phyloP scores from a whole-genome alignment of 345 rosid species.

The Firmiana major region DNA sequence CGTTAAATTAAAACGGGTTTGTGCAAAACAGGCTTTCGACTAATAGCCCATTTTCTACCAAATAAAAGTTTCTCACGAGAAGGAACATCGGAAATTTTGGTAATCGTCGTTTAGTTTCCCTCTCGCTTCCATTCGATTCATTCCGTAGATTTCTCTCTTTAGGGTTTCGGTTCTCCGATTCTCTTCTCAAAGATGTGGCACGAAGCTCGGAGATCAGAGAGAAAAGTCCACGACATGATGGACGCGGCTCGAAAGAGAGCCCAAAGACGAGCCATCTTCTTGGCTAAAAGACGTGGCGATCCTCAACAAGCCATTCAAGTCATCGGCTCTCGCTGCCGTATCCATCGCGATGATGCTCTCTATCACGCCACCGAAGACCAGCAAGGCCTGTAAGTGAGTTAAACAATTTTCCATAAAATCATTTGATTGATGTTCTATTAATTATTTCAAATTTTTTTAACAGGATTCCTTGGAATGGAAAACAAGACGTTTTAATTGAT shows the following conservation, averaged over 20 bases:
- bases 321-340: constrained; percentile 60
- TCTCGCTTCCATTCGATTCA: no score
- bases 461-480: neutral
- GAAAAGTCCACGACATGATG: constrained; percentile 98
- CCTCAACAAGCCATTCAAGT: constrained; percentile 90
- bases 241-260: constrained; percentile 99
- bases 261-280: constrained; percentile 75
- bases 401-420: neutral
- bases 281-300: constrained; percentile 94
- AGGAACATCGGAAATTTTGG: neutral
- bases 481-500: constrained; percentile 7
- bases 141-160: neutral
- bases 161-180: neutral
- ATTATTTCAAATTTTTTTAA: neutral
- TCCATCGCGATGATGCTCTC: constrained; percentile 83
- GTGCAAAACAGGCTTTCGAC: neutral
- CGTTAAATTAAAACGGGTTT: no score
- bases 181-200: constrained; percentile 71
- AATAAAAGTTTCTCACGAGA: neutral
- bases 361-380: constrained; percentile 85
- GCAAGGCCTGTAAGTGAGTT: neutral
- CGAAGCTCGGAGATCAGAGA: constrained; percentile 97
- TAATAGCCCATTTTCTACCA: neutral
- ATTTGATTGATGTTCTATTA: neutral
- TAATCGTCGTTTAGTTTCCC: neutral